Evolutionary conservation across 495 filamentous ascomycete species (phyloP).

Genomic region (Podospora conica): DNA sequence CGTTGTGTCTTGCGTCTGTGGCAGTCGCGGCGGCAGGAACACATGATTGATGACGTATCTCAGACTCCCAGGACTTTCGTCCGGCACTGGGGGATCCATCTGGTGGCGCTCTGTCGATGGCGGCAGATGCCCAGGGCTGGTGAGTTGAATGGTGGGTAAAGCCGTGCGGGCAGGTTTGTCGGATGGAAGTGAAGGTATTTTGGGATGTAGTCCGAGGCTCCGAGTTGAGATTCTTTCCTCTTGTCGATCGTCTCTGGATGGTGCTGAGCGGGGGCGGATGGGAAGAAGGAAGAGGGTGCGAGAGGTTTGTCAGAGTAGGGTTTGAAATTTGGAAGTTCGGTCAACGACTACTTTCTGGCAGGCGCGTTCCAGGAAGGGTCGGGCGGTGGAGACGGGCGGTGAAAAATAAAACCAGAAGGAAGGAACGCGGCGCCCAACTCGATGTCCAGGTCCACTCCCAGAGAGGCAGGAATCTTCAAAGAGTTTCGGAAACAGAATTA

Average conservation of each 20-base stretch:
- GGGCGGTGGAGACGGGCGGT: background rate
- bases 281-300: too few species aligned
- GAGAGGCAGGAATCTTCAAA: background rate
- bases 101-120: background rate
- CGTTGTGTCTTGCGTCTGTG: constrained; percentile 40
- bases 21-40: constrained; percentile 53
- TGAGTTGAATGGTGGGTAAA: background rate
- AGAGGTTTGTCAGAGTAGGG: too few species aligned
- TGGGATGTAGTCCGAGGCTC: background rate
- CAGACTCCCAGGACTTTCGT: background rate
- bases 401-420: background rate
- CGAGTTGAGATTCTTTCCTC: too few species aligned
- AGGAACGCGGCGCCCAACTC: background rate
- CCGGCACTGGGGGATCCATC: background rate
- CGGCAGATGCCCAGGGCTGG: background rate
- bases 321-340: too few species aligned
- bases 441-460: too few species aligned
- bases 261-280: too few species aligned
- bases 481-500: background rate
- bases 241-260: background rate
- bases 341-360: too few species aligned
- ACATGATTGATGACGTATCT: constrained; percentile 51
- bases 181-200: background rate
- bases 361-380: too few species aligned
- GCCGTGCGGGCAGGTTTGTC: too few species aligned